These are phyloP conservation scores for Novymonas esmeraldas DNA, from an alignment of 208 protist species.

Conservation along the genomic window DNA sequence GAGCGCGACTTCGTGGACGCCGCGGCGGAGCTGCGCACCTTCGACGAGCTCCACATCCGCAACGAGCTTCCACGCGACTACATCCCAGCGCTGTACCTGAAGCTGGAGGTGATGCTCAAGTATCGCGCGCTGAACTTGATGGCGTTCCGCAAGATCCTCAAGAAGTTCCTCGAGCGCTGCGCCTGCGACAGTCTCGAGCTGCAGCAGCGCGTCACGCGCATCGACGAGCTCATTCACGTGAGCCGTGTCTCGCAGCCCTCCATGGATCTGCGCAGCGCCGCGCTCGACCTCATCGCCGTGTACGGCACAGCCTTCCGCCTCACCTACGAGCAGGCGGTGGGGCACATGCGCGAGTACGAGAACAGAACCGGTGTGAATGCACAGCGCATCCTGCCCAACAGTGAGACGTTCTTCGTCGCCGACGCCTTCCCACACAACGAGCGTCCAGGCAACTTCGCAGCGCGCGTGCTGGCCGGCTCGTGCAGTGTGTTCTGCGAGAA, in stretches of 20 bases:
- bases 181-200: slow-evolving; percentile 72
- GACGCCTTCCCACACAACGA: slow-evolving; percentile 70
- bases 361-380: slow-evolving; percentile 47
- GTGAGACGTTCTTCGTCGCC: slow-evolving; percentile 81
- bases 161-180: slow-evolving; percentile 84
- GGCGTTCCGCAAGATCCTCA: slow-evolving; percentile 77
- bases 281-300: slow-evolving; percentile 65
- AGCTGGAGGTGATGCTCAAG: slow-evolving; percentile 60
- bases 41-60: slow-evolving; percentile 67
- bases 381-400: slow-evolving; percentile 73
- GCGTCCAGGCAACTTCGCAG: slow-evolving; percentile 62
- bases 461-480: slow-evolving; percentile 71
- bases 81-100: slow-evolving; percentile 72
- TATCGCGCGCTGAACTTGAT: slow-evolving; percentile 78
- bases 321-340: slow-evolving; percentile 67
- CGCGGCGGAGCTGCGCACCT: slow-evolving; percentile 47
- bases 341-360: slow-evolving; percentile 50
- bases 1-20: slow-evolving; percentile 44
- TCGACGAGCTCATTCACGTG: slow-evolving; percentile 58
- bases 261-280: slow-evolving; percentile 62
- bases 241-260: slow-evolving; percentile 58
- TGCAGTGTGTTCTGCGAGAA: slow-evolving; percentile 67
- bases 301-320: slow-evolving; percentile 77
- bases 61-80: slow-evolving; percentile 36
- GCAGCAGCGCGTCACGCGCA: slow-evolving; percentile 46